phyloP scores from a whole-genome alignment of 305 asterid genomes.

The Fraxinus latifolia region DNA sequence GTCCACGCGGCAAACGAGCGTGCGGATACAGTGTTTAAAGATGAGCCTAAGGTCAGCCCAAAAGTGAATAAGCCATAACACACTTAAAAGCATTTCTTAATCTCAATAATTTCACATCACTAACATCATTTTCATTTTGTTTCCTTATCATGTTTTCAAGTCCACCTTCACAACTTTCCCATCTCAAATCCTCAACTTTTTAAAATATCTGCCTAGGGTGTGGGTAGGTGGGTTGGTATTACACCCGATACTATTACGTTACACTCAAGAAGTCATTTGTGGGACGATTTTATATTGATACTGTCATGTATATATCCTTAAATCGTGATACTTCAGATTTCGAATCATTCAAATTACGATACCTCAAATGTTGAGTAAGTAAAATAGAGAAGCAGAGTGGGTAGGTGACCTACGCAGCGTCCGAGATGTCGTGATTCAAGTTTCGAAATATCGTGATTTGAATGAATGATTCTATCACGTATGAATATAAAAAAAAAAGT shows the following conservation, averaged over 20 bases:
- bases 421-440: not conserved
- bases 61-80: not conserved
- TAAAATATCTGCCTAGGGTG: not conserved
- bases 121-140: slow-evolving; percentile 7
- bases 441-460: too few species aligned
- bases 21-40: slow-evolving; percentile 36
- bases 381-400: not conserved
- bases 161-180: slow-evolving; percentile 6
- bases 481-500: not conserved
- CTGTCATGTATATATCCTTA: not conserved
- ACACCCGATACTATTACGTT: not conserved
- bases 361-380: not conserved
- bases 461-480: not conserved
- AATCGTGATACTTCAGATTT: not conserved
- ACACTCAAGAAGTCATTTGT: not conserved
- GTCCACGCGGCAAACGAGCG: slow-evolving; percentile 59
- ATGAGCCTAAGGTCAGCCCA: slow-evolving; percentile 50
- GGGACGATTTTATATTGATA: not conserved
- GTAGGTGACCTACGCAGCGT: not conserved
- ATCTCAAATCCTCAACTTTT: slow-evolving; percentile 7
- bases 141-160: slow-evolving; percentile 13
- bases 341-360: too few species aligned
- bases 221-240: not conserved
- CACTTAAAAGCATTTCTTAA: slow-evolving; percentile 20
- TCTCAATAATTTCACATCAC: slow-evolving; percentile 23